Conservation (phyloP, 2,329 filamentous ascomycete genomes). For the Scedosporium apiospermum region DNA sequence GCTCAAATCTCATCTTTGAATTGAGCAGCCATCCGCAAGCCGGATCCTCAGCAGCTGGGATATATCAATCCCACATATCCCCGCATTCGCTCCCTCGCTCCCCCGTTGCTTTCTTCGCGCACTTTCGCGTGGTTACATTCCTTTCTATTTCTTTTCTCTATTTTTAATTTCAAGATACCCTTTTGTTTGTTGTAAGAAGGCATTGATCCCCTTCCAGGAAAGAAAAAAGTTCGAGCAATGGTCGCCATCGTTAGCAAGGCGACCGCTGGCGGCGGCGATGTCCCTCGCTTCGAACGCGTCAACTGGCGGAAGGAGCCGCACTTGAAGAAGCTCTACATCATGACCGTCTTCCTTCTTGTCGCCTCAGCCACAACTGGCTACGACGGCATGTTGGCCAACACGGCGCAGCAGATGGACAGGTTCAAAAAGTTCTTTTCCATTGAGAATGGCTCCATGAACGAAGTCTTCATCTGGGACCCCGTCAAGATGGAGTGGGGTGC, state of each 20-base stretch:
- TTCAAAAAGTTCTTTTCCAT: constrained; percentile 40
- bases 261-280: constrained; percentile 17
- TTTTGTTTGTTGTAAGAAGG: background rate
- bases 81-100: background rate
- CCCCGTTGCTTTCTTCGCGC: background rate
- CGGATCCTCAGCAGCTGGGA: background rate
- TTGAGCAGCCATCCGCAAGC: background rate
- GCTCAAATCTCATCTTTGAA: background rate
- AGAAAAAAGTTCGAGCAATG: background rate
- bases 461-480: constrained; percentile 5
- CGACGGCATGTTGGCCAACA: constrained; percentile 52
- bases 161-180: background rate
- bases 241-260: constrained; percentile 1
- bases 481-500: background rate
- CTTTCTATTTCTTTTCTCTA: background rate
- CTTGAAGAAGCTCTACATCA: constrained; percentile 45
- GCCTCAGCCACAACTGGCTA: constrained; percentile 54
- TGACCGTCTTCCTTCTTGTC: constrained; percentile 44
- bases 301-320: constrained; percentile 48
- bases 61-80: background rate
- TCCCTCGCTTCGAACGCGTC: constrained; percentile 43
- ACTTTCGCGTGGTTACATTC: background rate
- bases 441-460: background rate
- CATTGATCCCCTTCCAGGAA: background rate
- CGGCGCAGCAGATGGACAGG: constrained; percentile 45